Evolutionary conservation across 805 yeast genomes (phyloP), one percentile per base, ranked within the genome.

Genomic region (Clavispora fructus): DNA sequence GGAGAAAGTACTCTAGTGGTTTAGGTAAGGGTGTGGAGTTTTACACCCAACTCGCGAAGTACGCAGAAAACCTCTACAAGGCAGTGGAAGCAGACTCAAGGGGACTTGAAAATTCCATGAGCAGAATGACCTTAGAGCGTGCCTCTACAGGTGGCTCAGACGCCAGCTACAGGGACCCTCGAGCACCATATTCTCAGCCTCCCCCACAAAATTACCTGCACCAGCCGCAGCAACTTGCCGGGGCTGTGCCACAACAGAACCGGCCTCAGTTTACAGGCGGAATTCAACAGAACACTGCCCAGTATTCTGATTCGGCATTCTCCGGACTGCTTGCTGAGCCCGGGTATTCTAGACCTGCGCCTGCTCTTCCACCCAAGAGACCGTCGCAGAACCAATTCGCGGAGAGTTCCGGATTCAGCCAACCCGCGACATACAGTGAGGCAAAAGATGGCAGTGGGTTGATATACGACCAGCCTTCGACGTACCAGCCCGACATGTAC

Each of bases 1-100:
- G 91, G 82, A 70, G 70, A 32, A 74, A 75, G 13, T 83, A 82
- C 53, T 62, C 69, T 11, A 67, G 68, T 7, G 96, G 95, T 6
- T 61, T 79, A 45, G 63, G 67, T 13, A 82, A 79, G 52, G 95
- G 95, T 0, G 55, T 65, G 9, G 73, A 66, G 10, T 87, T 88
- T 58, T 92, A 92, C 62, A 64, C 67, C 7, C 76, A 79, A 46
- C 64, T 80, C 29, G 61, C 65, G 33, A 57, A 56, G 14, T 71
- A 69, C 53, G 69, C 71, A 8, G 59, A 45, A 42, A 50, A 31
- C 53, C 65, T 43, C 48, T 63, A 28, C 58, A 57, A 41, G 48
- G 59, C 45, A 17, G 51, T 41, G 41, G 57, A 58, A 7, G 50
- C 61, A 23, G 54, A 53, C 26, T 41, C 17, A 26, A 45, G 40